Conservation (phyloP, 2,329 filamentous ascomycete species). For the Phialophora expanda region DNA sequence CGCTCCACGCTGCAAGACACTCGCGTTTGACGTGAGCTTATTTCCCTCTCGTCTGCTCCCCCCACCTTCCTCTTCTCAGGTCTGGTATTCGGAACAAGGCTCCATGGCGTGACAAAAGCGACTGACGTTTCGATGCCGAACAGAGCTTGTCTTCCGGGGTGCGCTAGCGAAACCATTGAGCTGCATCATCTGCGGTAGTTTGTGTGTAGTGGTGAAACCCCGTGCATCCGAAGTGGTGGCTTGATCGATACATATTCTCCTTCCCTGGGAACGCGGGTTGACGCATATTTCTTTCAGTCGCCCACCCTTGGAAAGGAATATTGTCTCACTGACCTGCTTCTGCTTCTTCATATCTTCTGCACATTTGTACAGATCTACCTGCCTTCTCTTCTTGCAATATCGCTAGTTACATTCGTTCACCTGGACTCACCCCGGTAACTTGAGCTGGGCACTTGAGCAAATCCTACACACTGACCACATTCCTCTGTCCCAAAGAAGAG, state of each 20-base stretch:
- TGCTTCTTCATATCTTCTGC: not conserved
- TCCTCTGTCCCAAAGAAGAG: constrained; percentile 11
- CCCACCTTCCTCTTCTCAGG: constrained; percentile 7
- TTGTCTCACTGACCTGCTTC: constrained; percentile 33
- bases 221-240: not conserved
- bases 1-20: constrained; percentile 12
- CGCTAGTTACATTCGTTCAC: constrained; percentile 1
- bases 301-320: constrained; percentile 15
- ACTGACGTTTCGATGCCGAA: constrained; percentile 11
- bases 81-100: not conserved
- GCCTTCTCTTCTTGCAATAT: constrained; percentile 13
- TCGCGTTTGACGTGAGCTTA: constrained; percentile 26
- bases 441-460: not conserved
- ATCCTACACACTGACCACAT: constrained; percentile 25
- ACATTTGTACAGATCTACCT: constrained; percentile 12
- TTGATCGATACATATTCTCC: constrained; percentile 22
- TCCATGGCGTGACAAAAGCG: constrained; percentile 7
- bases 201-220: not conserved
- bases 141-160: not conserved
- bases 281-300: constrained; percentile 19
- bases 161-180: constrained; percentile 1
- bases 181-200: constrained; percentile 7
- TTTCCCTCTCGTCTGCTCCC: constrained; percentile 9
- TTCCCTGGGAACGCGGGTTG: constrained; percentile 21
- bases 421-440: constrained; percentile 3